Percentiles rank a stretch among this genome's conserved stretches.
Evolutionary conservation across 306 rosid genomes (phyloP).

Genomic region (Medicago ruthenica): DNA sequence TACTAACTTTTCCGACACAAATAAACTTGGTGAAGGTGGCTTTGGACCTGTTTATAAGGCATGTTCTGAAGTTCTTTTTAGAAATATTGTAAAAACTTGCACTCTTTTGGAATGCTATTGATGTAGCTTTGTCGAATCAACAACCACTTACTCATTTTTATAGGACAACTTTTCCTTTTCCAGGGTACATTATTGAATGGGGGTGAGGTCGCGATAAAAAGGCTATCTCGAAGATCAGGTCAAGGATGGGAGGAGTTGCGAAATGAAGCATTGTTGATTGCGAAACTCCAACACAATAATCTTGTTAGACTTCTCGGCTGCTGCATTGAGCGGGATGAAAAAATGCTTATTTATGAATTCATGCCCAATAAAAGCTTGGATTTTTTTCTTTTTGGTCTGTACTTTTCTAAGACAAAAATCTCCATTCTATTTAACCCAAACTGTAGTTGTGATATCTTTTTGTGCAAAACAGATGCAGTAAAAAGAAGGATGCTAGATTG

Average conservation of each 20-base stretch:
- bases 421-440: too few species aligned
- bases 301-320: slow-evolving; percentile 36
- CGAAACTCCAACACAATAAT: slow-evolving; percentile 53
- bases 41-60: slow-evolving; percentile 44
- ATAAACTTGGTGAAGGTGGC: slow-evolving; percentile 53
- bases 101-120: not conserved
- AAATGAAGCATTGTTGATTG: slow-evolving; percentile 46
- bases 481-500: not conserved
- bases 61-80: not conserved
- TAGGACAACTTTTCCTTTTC: not conserved
- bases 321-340: slow-evolving; percentile 2
- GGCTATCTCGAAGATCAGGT: slow-evolving; percentile 46
- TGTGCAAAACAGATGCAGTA: not conserved
- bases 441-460: too few species aligned
- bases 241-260: slow-evolving; percentile 54
- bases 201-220: slow-evolving; percentile 48
- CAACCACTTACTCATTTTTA: too few species aligned
- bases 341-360: slow-evolving; percentile 6
- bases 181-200: slow-evolving; percentile 44
- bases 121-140: not conserved
- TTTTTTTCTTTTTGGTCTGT: slow-evolving; percentile 42
- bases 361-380: slow-evolving; percentile 46
- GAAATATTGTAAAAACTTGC: not conserved
- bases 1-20: slow-evolving; percentile 37
- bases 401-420: too few species aligned